These are phyloP conservation scores for Fusarium verticillioides DNA, from an alignment of 2,329 filamentous ascomycete species.

Conservation along the genomic window DNA sequence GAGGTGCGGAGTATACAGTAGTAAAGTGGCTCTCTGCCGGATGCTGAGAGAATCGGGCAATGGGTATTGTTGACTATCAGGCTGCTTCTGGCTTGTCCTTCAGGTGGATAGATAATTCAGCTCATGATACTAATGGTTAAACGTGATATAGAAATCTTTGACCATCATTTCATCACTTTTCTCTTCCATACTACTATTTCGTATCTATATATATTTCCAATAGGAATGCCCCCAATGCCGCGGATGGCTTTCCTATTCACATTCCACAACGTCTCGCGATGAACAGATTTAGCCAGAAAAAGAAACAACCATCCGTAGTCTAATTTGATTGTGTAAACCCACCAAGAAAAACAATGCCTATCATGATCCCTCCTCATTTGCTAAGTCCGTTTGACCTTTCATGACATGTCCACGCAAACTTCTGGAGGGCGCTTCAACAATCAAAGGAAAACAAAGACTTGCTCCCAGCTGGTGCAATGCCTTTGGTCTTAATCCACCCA, in stretches of 20 bases:
- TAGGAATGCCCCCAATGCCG: constrained; percentile 15
- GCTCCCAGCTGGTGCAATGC: constrained; percentile 26
- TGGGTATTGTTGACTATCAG: background rate
- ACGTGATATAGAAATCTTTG: background rate
- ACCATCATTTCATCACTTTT: constrained; percentile 23
- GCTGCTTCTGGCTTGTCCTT: background rate
- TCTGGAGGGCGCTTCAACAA: constrained; percentile 23
- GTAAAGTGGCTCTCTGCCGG: background rate
- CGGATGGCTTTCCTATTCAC: constrained; percentile 32
- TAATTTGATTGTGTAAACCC: constrained; percentile 45
- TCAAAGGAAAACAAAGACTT: constrained; percentile 32
- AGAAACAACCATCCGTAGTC: constrained; percentile 46
- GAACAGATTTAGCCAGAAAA: constrained; percentile 45
- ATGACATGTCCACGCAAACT: constrained; percentile 10
- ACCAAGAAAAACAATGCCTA: constrained; percentile 42
- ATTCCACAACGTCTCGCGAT: constrained; percentile 33
- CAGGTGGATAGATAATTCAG: background rate
- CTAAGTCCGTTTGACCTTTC: constrained; percentile 17
- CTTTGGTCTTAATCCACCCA: constrained; percentile 33
- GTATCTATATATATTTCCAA: constrained; percentile 39
- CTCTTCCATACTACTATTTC: constrained; percentile 32
- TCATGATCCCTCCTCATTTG: constrained; percentile 40
- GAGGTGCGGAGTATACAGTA: background rate
- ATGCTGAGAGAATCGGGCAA: background rate
- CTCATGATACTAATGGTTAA: background rate